These are phyloP conservation scores for Kurtzmaniella cleridarum DNA, from an alignment of 805 yeast species.

Conservation along the genomic window DNA sequence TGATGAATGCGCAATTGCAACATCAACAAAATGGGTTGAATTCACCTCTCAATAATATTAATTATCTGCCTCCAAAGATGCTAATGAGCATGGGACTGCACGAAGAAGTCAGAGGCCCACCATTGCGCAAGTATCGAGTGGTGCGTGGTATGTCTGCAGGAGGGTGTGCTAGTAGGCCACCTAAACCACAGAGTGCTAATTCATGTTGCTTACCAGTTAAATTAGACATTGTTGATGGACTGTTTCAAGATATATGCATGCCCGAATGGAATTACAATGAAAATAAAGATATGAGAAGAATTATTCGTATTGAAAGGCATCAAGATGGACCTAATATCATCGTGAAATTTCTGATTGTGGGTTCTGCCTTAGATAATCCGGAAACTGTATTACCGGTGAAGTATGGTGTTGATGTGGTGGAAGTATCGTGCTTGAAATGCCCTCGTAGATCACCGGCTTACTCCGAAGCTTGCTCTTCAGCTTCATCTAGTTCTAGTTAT, in stretches of 20 bases:
- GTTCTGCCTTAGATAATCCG: slow-evolving; percentile 46
- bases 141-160: slow-evolving; percentile 57
- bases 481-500: not conserved
- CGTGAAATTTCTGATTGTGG: slow-evolving; percentile 48
- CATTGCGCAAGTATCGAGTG: slow-evolving; percentile 29
- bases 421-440: slow-evolving; percentile 56
- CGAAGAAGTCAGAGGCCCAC: slow-evolving; percentile 4
- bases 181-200: slow-evolving; percentile 30
- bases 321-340: slow-evolving; percentile 44
- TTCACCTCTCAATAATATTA: too few relatives aligned
- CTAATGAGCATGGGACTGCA: too few relatives aligned
- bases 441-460: slow-evolving; percentile 8
- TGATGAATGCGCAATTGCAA: too few relatives aligned
- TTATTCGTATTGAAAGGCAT: slow-evolving; percentile 50
- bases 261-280: slow-evolving; percentile 48
- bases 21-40: too few relatives aligned
- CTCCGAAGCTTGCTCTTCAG: not conserved
- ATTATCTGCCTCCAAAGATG: too few relatives aligned
- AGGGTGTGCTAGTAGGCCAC: slow-evolving; percentile 52
- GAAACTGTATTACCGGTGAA: slow-evolving; percentile 28
- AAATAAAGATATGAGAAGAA: slow-evolving; percentile 46
- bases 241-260: slow-evolving; percentile 43
- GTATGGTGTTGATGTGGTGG: slow-evolving; percentile 46
- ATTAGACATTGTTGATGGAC: slow-evolving; percentile 40
- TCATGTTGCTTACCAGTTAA: slow-evolving; percentile 41